A percentile compares a stretch with the other conserved stretches of the same genome.
Conservation (phyloP, 2,329 filamentous ascomycete genomes). For the Xylariaceae sp. region DNA sequence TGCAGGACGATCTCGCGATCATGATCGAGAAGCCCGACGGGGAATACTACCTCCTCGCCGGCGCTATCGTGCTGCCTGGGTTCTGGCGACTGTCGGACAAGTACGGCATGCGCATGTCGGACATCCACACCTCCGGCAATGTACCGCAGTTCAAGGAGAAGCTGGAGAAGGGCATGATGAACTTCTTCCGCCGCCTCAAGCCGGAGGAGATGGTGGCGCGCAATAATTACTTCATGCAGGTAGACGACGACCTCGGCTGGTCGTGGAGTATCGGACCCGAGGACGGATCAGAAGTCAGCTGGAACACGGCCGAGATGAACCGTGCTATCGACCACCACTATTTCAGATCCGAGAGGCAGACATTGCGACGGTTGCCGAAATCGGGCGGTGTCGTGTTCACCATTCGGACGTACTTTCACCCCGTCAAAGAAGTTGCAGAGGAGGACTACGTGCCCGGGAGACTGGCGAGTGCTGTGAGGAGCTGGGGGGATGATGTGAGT, state of each 20-base stretch:
- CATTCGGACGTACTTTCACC: conserved; percentile 75
- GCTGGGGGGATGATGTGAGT: conserved; percentile 75
- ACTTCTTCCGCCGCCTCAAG: conserved; percentile 68
- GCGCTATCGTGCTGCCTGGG: conserved; percentile 69
- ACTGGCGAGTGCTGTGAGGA: conserved; percentile 71
- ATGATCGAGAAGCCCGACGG: conserved; percentile 76
- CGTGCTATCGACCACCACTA: conserved; percentile 67
- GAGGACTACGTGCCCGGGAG: conserved; percentile 76
- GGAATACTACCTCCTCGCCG: conserved; percentile 76
- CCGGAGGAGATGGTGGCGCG: conserved; percentile 60
- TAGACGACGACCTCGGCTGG: conserved; percentile 75
- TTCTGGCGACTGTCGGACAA: conserved; percentile 85
- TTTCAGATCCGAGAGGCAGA: conserved; percentile 75
- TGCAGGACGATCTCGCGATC: conserved; percentile 79
- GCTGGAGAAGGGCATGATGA: conserved; percentile 32
- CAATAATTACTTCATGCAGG: conserved; percentile 87
- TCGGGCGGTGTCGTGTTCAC: conserved; percentile 65
- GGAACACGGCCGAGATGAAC: conserved; percentile 73
- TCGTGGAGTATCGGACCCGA: conserved; percentile 71
- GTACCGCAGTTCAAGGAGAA: conserved; percentile 44
- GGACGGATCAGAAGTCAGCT: conserved; percentile 58
- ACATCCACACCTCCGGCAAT: conserved; percentile 74
- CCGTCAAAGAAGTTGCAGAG: conserved; percentile 60
- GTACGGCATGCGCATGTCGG: conserved; percentile 70
- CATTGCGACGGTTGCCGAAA: conserved; percentile 57